Evolutionary conservation across 2,329 filamentous ascomycete species (phyloP).

Genomic region (Alternaria angustiovoidea): DNA sequence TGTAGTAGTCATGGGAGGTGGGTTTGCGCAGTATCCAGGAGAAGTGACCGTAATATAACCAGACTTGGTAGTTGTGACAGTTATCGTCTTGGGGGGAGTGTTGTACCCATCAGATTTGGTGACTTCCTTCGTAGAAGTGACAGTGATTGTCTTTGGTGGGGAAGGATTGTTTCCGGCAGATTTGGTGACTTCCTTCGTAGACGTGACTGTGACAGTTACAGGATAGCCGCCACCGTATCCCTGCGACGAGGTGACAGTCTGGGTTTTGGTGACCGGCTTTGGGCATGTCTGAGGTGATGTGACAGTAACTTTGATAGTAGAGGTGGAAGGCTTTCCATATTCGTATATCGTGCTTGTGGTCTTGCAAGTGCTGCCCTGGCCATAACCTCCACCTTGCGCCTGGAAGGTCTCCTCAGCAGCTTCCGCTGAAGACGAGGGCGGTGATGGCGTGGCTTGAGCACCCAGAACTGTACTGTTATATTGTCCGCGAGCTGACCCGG

Average conservation of each 20-base stretch:
- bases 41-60: neutral
- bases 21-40: neutral
- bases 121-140: conserved; percentile 1
- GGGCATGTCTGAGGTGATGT: conserved; percentile 17
- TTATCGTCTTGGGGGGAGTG: neutral
- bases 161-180: neutral
- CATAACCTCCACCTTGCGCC: conserved; percentile 4
- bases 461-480: conserved; percentile 25
- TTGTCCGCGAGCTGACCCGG: conserved; percentile 20
- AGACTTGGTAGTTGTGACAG: neutral
- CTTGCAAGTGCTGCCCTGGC: conserved; percentile 6
- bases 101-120: neutral
- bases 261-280: neutral
- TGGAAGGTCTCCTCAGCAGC: neutral
- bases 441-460: conserved; percentile 3
- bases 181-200: conserved; percentile 1
- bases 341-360: conserved; percentile 11
- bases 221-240: neutral
- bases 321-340: conserved; percentile 13
- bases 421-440: neutral
- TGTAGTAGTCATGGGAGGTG: conserved; percentile 5
- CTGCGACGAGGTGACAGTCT: neutral
- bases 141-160: neutral
- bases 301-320: conserved; percentile 18
- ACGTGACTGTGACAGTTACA: neutral